phyloP scores from a whole-genome alignment of 2,329 filamentous ascomycete species.

The Didymella glomerata region DNA sequence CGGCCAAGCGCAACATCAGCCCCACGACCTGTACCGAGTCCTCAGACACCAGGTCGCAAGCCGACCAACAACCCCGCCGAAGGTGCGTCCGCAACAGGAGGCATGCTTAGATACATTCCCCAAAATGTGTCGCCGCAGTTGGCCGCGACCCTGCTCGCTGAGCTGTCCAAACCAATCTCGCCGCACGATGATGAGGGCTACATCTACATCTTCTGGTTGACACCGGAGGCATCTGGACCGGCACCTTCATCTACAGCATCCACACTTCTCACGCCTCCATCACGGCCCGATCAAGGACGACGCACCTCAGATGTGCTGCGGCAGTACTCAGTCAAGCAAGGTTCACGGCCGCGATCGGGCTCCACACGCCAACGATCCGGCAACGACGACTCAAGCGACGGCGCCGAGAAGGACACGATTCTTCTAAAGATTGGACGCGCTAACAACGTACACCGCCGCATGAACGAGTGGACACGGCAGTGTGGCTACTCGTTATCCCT shows the following conservation, averaged over 20 bases:
- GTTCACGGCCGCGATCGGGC: conserved; percentile 20
- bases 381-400: conserved; percentile 26
- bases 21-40: background rate
- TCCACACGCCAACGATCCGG: conserved; percentile 17
- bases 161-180: conserved; percentile 79
- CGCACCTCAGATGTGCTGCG: conserved; percentile 47
- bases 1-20: conserved; percentile 9
- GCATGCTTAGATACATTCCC: conserved; percentile 74
- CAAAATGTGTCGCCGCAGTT: conserved; percentile 70
- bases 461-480: conserved; percentile 93
- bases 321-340: conserved; percentile 42
- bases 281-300: conserved; percentile 34
- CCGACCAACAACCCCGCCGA: background rate
- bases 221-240: conserved; percentile 65
- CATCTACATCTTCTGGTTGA: conserved; percentile 99
- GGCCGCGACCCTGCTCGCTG: conserved; percentile 74
- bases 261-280: conserved; percentile 64
- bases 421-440: conserved; percentile 72
- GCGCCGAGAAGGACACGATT: conserved; percentile 63
- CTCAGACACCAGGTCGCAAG: conserved; percentile 1
- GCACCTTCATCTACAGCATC: conserved; percentile 59
- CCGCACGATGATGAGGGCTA: conserved; percentile 80
- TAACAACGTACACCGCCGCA: conserved; percentile 85
- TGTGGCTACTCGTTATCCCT: conserved; percentile 89
- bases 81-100: conserved; percentile 45